Conservation (phyloP, 2,329 filamentous ascomycete genomes). For the Epichloe baconii region DNA sequence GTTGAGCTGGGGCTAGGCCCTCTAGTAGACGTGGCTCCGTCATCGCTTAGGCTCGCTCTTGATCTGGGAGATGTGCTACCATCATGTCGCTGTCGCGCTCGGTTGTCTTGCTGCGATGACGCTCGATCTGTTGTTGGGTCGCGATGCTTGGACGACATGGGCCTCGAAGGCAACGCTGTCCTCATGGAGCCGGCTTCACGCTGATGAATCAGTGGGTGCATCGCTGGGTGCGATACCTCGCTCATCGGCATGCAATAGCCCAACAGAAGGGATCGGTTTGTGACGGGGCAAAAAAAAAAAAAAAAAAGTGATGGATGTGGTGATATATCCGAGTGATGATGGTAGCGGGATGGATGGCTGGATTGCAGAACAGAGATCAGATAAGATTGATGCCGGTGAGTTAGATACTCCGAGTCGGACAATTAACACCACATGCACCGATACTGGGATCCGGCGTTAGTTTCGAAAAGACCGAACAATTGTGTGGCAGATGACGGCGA, state of each 20-base stretch:
- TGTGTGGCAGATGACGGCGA: background rate
- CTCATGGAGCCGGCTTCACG: slow-evolving; percentile 19
- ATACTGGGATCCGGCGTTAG: background rate
- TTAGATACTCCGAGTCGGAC: background rate
- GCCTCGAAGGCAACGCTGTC: slow-evolving; percentile 26
- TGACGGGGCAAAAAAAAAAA: background rate
- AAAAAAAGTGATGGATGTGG: background rate
- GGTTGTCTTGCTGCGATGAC: slow-evolving; percentile 8
- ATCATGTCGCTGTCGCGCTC: slow-evolving; percentile 9
- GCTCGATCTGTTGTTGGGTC: slow-evolving; percentile 13
- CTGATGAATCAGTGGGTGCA: slow-evolving; percentile 15
- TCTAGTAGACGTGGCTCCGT: slow-evolving; percentile 12
- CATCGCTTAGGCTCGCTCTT: slow-evolving; percentile 14
- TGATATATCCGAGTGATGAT: background rate
- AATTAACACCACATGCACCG: background rate
- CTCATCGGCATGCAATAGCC: slow-evolving; percentile 16
- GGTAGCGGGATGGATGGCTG: background rate
- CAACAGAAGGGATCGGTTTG: background rate
- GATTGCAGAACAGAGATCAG: slow-evolving; percentile 1
- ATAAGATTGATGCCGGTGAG: slow-evolving; percentile 1
- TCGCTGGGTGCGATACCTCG: slow-evolving; percentile 15
- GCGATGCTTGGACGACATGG: slow-evolving; percentile 20
- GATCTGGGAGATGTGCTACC: slow-evolving; percentile 16
- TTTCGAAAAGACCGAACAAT: background rate
- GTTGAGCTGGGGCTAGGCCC: slow-evolving; percentile 17